phyloP scores from a whole-genome alignment of 2,329 filamentous ascomycete species.

The Trichophyton simii region DNA sequence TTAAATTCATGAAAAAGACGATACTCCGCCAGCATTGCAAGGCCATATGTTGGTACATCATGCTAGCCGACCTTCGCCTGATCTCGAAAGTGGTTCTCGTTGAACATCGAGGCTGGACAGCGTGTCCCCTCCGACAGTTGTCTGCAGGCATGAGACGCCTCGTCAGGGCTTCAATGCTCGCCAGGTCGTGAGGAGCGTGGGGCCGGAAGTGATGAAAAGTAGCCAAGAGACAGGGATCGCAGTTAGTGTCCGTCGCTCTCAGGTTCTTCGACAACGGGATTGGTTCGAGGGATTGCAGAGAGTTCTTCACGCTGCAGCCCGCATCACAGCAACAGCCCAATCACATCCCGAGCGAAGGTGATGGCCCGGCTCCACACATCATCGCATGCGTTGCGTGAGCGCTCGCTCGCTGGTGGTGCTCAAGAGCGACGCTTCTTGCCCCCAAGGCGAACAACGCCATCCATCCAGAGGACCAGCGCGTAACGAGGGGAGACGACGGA shows the following conservation, averaged over 20 bases:
- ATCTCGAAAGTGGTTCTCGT: background rate
- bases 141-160: constrained; percentile 3
- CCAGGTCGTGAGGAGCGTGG: constrained; percentile 1
- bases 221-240: constrained; percentile 3
- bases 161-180: background rate
- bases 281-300: background rate
- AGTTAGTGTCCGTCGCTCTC: constrained; percentile 2
- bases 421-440: background rate
- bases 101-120: background rate
- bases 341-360: background rate
- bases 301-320: constrained; percentile 5
- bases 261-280: constrained; percentile 2
- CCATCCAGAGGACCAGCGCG: background rate
- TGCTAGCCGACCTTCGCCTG: background rate
- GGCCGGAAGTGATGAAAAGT: constrained; percentile 1
- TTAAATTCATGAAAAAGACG: background rate
- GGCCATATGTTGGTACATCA: background rate
- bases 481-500: background rate
- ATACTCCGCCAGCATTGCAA: background rate
- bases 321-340: constrained; percentile 2
- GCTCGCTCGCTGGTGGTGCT: background rate
- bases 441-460: background rate
- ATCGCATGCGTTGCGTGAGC: background rate
- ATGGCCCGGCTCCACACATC: background rate
- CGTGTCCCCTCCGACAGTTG: background rate